Conservation (phyloP, 352 stramenopile species). For the Pythium rishiriense region DNA sequence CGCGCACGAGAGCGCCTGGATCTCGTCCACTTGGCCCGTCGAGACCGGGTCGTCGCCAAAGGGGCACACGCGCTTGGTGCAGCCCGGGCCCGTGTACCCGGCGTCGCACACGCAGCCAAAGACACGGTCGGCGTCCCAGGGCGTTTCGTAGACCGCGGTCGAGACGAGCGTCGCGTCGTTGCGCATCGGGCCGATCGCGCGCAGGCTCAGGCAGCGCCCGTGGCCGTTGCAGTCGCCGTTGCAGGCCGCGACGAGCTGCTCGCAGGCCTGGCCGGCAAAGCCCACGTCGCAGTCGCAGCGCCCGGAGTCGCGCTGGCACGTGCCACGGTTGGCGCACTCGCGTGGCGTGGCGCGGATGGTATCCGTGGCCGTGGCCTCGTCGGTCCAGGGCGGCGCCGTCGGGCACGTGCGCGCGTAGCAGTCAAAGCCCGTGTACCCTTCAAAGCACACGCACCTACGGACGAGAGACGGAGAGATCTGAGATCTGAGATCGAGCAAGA, state of each 20-base stretch:
- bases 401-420: constrained; percentile 83
- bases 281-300: constrained; percentile 78
- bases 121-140: constrained; percentile 87
- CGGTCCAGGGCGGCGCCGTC: constrained; percentile 55
- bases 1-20: constrained; percentile 76
- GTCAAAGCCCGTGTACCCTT: constrained; percentile 86
- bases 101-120: constrained; percentile 88
- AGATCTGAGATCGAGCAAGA: too few relatives aligned
- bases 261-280: constrained; percentile 72
- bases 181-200: constrained; percentile 37
- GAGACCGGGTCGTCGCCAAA: constrained; percentile 87
- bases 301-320: constrained; percentile 73
- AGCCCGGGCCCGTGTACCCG: constrained; percentile 88
- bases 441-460: constrained; percentile 86
- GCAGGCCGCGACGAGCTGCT: constrained; percentile 62
- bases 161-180: constrained; percentile 73
- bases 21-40: constrained; percentile 67
- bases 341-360: constrained; percentile 37
- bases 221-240: constrained; percentile 87
- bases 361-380: constrained; percentile 48
- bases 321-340: constrained; percentile 76
- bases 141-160: constrained; percentile 48
- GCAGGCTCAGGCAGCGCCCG: constrained; percentile 86
- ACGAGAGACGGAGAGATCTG: too few relatives aligned
- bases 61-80: constrained; percentile 79